These are phyloP conservation scores for Xylariaceae sp. DNA, from an alignment of 2,329 filamentous ascomycete genomes.

Conservation along the genomic window DNA sequence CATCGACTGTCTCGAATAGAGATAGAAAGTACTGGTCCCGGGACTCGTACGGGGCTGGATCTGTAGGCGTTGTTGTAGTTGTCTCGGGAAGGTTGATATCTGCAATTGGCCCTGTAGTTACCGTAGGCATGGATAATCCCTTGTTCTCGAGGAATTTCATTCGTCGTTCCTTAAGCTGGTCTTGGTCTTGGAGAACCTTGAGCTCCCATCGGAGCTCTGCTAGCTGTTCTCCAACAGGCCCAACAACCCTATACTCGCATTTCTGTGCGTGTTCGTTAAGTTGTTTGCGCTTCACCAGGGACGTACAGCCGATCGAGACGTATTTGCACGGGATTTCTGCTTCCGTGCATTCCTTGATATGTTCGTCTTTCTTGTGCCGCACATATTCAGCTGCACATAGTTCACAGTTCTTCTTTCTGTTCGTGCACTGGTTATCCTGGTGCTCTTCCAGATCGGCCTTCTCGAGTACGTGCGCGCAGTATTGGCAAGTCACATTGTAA, in stretches of 20 bases:
- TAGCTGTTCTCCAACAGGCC: constrained; percentile 45
- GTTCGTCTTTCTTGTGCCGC: constrained; percentile 44
- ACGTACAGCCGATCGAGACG: constrained; percentile 46
- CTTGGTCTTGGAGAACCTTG: constrained; percentile 38
- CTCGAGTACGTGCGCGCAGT: constrained; percentile 49
- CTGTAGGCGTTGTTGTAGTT: constrained; percentile 23
- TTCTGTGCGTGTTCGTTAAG: constrained; percentile 43
- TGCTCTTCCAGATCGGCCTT: constrained; percentile 46
- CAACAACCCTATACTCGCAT: constrained; percentile 52
- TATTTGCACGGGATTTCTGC: constrained; percentile 43
- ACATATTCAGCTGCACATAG: constrained; percentile 45
- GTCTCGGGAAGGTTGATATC: constrained; percentile 28
- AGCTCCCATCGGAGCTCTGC: constrained; percentile 49
- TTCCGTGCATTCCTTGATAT: constrained; percentile 46
- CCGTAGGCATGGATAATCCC: constrained; percentile 29
- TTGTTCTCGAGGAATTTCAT: constrained; percentile 42
- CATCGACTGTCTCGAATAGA: constrained; percentile 50
- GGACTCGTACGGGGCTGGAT: constrained; percentile 36
- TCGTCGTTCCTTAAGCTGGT: constrained; percentile 39
- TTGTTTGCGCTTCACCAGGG: constrained; percentile 37
- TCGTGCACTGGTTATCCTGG: constrained; percentile 42
- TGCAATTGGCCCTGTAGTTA: constrained; percentile 24
- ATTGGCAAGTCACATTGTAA: constrained; percentile 46
- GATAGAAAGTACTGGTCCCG: constrained; percentile 43
- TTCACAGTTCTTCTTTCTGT: constrained; percentile 46